Percentiles rank a stretch among this genome's conserved stretches.
These are phyloP conservation scores for Pontederia paniculata DNA, from an alignment of 176 grass and related monocot genomes.

Conservation along the genomic window DNA sequence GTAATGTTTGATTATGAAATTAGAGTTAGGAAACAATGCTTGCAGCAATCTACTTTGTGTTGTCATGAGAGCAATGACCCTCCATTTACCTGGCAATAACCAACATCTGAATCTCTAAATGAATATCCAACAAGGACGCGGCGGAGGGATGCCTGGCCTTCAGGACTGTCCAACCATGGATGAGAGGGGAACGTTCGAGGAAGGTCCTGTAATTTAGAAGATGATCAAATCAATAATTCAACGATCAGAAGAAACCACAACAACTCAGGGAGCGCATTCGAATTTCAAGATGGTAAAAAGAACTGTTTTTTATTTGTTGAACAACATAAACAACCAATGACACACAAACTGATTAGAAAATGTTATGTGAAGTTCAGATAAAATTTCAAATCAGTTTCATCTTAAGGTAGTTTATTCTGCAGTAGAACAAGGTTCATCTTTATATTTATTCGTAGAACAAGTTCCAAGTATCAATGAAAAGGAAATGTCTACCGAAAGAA, in stretches of 20 bases:
- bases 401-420: too few species aligned
- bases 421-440: too few species aligned
- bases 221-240: neutral
- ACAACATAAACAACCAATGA: too few species aligned
- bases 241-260: neutral
- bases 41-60: neutral
- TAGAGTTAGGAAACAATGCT: neutral
- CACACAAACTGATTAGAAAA: too few species aligned
- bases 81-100: slow-evolving; percentile 77
- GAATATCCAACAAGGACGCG: slow-evolving; percentile 90
- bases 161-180: slow-evolving; percentile 74
- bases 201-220: slow-evolving; percentile 44
- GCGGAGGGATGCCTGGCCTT: slow-evolving; percentile 81
- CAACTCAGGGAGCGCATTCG: too few species aligned
- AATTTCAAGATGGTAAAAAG: too few species aligned
- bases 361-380: too few species aligned
- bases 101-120: slow-evolving; percentile 96
- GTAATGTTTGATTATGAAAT: slow-evolving; percentile 4
- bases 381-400: too few species aligned
- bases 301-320: too few species aligned
- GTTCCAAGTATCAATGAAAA: too few species aligned
- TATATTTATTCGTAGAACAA: too few species aligned
- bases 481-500: too few species aligned
- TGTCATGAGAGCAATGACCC: neutral
- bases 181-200: slow-evolving; percentile 89